Conservation (phyloP, 495 filamentous ascomycete species). For the Opeltia flavorubescens region DNA sequence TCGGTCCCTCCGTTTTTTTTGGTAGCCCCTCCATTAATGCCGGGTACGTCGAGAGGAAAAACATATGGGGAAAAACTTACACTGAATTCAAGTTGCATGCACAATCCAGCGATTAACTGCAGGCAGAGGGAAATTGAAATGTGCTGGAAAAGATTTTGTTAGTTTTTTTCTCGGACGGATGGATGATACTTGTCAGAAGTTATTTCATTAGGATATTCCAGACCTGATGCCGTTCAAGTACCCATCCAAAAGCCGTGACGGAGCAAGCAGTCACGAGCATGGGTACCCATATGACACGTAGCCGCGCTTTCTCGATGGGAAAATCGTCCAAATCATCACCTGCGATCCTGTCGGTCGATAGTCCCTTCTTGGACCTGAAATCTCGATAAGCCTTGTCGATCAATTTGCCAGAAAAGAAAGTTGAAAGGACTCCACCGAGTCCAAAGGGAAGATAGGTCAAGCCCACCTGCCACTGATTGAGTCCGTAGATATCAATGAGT, state of each 20-base stretch:
- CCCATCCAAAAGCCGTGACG: slow-evolving; percentile 26
- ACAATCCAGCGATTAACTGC: slow-evolving; percentile 15
- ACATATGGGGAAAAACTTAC: slow-evolving; percentile 9
- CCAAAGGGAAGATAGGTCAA: slow-evolving; percentile 23
- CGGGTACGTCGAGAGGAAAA: background rate
- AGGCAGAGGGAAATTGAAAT: slow-evolving; percentile 15
- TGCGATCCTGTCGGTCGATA: slow-evolving; percentile 34
- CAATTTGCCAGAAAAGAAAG: slow-evolving; percentile 14
- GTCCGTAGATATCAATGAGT: slow-evolving; percentile 17
- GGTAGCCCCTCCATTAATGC: background rate
- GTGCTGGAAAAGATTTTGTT: slow-evolving; percentile 8
- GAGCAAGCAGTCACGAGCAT: slow-evolving; percentile 30
- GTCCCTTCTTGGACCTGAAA: slow-evolving; percentile 20
- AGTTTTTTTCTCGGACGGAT: background rate
- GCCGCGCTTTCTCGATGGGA: slow-evolving; percentile 49
- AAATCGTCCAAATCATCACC: slow-evolving; percentile 41
- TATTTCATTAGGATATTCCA: background rate
- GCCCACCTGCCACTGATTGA: slow-evolving; percentile 18
- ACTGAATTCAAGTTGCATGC: slow-evolving; percentile 17
- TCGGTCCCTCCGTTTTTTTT: too few species aligned
- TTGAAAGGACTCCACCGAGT: slow-evolving; percentile 13
- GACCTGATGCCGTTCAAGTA: slow-evolving; percentile 9
- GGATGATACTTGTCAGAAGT: too few species aligned
- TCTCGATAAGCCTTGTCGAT: slow-evolving; percentile 8
- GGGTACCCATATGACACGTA: slow-evolving; percentile 23